Percentiles rank a stretch among this genome's conserved stretches.
Evolutionary conservation across 2,329 filamentous ascomycete species (phyloP).

Genomic region (Stromatinia cepivora): DNA sequence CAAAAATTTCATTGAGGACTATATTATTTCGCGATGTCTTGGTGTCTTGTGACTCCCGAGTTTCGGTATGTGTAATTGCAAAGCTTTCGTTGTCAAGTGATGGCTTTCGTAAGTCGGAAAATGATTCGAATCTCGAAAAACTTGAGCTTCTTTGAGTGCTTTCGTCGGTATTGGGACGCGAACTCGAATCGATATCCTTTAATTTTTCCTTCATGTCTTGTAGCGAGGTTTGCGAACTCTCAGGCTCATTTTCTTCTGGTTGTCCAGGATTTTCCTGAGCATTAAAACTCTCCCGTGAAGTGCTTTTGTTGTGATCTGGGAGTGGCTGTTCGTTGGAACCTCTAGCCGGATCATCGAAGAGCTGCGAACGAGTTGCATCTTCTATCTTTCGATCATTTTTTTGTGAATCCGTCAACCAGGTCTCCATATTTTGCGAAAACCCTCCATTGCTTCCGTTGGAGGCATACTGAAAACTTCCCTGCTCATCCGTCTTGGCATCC

Average conservation of each 20-base stretch:
- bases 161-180: not conserved
- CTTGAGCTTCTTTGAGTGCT: not conserved
- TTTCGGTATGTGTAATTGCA: not conserved
- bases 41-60: not conserved
- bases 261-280: not conserved
- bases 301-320: not conserved
- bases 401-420: not conserved
- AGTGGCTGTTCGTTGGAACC: not conserved
- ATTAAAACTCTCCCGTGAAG: not conserved
- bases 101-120: not conserved
- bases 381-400: not conserved
- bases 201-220: not conserved
- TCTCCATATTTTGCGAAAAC: not conserved
- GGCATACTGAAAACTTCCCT: not conserved
- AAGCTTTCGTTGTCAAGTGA: not conserved
- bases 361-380: not conserved
- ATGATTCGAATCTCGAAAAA: not conserved
- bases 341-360: no score
- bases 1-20: conserved; percentile 24
- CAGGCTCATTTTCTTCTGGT: not conserved
- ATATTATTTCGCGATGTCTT: not conserved
- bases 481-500: not conserved
- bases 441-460: no score
- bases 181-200: not conserved
- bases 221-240: not conserved